Evolutionary conservation across 2,329 filamentous ascomycete genomes (phyloP), one percentile per base, ranked within the genome.

Genomic region (Talaromyces piceae): DNA sequence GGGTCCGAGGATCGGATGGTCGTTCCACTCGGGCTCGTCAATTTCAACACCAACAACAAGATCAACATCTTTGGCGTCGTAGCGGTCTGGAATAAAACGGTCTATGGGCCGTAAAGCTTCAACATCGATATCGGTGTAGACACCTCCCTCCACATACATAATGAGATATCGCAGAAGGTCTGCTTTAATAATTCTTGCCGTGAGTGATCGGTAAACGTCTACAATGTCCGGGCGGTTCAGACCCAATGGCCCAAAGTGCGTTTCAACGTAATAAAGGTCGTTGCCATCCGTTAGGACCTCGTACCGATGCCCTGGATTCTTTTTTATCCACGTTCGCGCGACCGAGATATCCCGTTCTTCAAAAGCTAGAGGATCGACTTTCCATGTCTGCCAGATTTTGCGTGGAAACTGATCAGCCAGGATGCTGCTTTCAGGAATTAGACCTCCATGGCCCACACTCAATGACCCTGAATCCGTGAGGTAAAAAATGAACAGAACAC

Each of bases 341-440:
- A 74, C 74, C 22, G 74, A 68, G 27, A 78, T 70, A 59, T 88
- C 83, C 48, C 80, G 75, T 59, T 82, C 76, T 56, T 86, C 84
- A 60, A 87, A 87, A 2, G 74, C 73, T 28, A 87, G 71, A 2
- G 84, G 81, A 55, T 84, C 78, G 25, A 84, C 78, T 64, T 87
- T 88, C 85, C 85, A 88, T 0, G 81, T 84, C 66, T 88, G 85
- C 85, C 84, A 88, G 57, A 88, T 85, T 67, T 88, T 88, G 50
- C 76, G 75, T 5, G 77, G 85, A 59, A 82, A 88, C 58, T 49
- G 63, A 47, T 53, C 57, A n/a, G 53, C 56, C 54, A 41, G 54
- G 57, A 51, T 26, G 48, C 25, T 44, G 66, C 61, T 39, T 27
- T 41, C 16, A 27, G 51, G 46, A 18, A 47, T 18, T 13, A 41